Conservation (phyloP, 1,139 yeast species). For the Williopsis jadinii region DNA sequence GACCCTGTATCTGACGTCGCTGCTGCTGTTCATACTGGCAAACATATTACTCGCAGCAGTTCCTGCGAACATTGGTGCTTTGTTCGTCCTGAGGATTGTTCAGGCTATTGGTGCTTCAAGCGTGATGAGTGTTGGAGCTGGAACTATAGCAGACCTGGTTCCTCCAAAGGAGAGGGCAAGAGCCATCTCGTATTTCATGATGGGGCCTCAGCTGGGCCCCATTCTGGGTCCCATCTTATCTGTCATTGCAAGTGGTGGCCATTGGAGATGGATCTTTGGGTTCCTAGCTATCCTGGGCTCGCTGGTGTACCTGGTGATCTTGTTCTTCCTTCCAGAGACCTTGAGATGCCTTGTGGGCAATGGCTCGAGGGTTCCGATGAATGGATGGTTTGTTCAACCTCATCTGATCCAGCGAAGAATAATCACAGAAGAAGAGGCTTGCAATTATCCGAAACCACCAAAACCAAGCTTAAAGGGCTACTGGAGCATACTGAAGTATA, state of each 20-base stretch:
- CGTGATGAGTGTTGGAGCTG: conserved; percentile 50
- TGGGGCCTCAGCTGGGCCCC: conserved; percentile 58
- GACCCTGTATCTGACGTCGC: conserved; percentile 38
- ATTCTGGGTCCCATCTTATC: conserved; percentile 44
- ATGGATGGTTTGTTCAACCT: conserved; percentile 27
- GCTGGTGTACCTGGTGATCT: conserved; percentile 32
- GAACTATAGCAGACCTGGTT: conserved; percentile 45
- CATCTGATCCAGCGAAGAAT: conserved; percentile 26
- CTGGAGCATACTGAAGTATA: conserved; percentile 31
- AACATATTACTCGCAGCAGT: conserved; percentile 41
- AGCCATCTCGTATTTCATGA: conserved; percentile 46
- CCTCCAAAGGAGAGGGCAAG: conserved; percentile 43
- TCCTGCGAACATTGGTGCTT: conserved; percentile 39
- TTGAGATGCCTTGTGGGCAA: conserved; percentile 49
- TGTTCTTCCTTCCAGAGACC: conserved; percentile 47
- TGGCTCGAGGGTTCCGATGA: conserved; percentile 27
- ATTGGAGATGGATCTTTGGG: conserved; percentile 56
- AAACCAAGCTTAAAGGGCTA: conserved; percentile 37
- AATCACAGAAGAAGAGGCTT: conserved; percentile 12
- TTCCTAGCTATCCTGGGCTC: conserved; percentile 40
- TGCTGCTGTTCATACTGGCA: conserved; percentile 37
- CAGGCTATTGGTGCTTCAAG: conserved; percentile 53
- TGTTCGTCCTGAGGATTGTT: conserved; percentile 37
- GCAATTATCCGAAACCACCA: conserved; percentile 39
- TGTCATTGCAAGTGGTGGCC: conserved; percentile 24